These are phyloP conservation scores for Apocynum venetum DNA, from an alignment of 257 asterid genomes.

Conservation along the genomic window DNA sequence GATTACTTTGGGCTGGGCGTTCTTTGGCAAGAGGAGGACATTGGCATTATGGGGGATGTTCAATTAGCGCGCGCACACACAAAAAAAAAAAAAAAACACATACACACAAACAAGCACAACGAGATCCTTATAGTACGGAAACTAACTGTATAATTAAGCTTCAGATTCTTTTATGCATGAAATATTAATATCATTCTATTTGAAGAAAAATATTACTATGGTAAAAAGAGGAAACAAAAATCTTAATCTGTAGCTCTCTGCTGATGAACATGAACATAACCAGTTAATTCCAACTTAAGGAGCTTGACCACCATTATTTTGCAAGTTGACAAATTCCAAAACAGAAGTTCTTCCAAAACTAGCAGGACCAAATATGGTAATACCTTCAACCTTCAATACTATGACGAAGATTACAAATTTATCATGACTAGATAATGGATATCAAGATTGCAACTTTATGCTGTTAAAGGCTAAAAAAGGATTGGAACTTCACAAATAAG, in stretches of 20 bases:
- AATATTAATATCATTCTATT: neutral
- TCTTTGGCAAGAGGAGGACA: neutral
- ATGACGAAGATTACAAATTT: neutral
- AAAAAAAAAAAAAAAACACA: neutral
- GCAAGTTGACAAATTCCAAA: neutral
- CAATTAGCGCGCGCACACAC: neutral
- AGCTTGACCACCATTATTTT: neutral
- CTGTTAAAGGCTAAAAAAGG: neutral
- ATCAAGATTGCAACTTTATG: neutral
- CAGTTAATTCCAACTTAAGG: neutral
- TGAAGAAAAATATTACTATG: neutral
- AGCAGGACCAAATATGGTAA: neutral
- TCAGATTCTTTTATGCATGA: neutral
- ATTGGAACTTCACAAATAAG: neutral
- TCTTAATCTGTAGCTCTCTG: constrained; percentile 3
- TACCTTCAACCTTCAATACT: neutral
- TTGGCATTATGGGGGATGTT: neutral
- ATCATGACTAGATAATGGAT: neutral
- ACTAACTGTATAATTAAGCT: neutral
- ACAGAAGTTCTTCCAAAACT: neutral
- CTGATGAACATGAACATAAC: neutral
- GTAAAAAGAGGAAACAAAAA: neutral
- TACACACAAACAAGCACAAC: neutral
- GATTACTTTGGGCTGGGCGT: neutral
- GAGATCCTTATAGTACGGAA: neutral